These are phyloP conservation scores for Naganishia friedmannii DNA, from an alignment of 768 basidiomycete genomes.

Conservation along the genomic window DNA sequence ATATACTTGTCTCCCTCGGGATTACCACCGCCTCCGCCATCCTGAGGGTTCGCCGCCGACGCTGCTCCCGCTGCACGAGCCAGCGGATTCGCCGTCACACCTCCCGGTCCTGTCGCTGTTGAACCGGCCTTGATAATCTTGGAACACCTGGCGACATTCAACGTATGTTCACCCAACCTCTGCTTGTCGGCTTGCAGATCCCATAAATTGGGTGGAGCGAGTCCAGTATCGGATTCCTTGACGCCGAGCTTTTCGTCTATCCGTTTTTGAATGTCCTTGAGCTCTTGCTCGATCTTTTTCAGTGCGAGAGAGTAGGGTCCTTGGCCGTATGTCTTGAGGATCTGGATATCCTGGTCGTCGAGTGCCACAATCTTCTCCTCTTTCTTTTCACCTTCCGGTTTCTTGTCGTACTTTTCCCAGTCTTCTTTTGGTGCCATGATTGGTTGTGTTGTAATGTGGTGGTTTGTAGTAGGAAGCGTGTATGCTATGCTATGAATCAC, in stretches of 20 bases:
- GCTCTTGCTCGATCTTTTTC: constrained; percentile 84
- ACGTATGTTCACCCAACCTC: constrained; percentile 67
- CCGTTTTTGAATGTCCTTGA: constrained; percentile 92
- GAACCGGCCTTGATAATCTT: constrained; percentile 82
- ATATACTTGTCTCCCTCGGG: constrained; percentile 96
- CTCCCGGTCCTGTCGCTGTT: constrained; percentile 25
- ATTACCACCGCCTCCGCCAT: constrained; percentile 60
- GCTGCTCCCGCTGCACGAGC: constrained; percentile 64
- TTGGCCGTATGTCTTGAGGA: constrained; percentile 98
- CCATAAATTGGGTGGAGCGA: constrained; percentile 96
- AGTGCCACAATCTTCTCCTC: constrained; percentile 94
- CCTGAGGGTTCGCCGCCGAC: constrained; percentile 76
- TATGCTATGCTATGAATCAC: neutral
- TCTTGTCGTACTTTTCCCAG: constrained; percentile 26
- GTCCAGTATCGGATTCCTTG: constrained; percentile 96
- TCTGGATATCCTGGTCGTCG: constrained; percentile 97
- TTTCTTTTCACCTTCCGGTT: constrained; percentile 66
- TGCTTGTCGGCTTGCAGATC: constrained; percentile 86
- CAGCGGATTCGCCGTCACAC: constrained; percentile 6
- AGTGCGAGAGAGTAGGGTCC: constrained; percentile 88
- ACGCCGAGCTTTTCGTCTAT: constrained; percentile 98
- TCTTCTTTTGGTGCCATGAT: constrained; percentile 15
- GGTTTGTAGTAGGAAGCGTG: neutral
- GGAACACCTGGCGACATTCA: constrained; percentile 96
- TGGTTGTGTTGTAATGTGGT: neutral